Evolutionary conservation across 2,329 filamentous ascomycete genomes (phyloP).

Genomic region (Chaetomium olivaceum): DNA sequence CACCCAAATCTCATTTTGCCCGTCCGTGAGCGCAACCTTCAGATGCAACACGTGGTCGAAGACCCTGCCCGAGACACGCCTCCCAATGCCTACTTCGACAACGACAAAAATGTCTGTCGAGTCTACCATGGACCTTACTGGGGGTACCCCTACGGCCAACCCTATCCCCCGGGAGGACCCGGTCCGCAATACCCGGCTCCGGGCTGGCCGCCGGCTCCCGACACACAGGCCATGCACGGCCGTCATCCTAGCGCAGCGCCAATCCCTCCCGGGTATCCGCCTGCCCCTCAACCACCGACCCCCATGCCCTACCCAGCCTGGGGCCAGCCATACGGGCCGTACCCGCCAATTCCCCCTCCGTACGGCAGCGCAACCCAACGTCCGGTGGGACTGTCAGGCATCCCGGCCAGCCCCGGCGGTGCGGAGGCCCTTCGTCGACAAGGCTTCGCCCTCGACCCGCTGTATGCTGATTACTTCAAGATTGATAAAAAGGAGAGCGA

Average conservation of each 20-base stretch:
- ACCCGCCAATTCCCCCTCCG: conserved; percentile 6
- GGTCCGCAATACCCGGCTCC: conserved; percentile 41
- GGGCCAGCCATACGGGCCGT: conserved; percentile 7
- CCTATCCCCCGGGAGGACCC: conserved; percentile 46
- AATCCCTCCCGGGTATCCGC: background rate
- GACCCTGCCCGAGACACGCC: conserved; percentile 50
- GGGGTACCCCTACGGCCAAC: conserved; percentile 49
- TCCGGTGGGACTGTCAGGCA: conserved; percentile 8
- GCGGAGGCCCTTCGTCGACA: background rate
- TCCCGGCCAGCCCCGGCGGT: background rate
- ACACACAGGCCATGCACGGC: conserved; percentile 36
- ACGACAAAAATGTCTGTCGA: conserved; percentile 52
- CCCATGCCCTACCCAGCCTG: conserved; percentile 15
- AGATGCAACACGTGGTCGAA: conserved; percentile 59
- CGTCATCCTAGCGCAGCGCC: conserved; percentile 38
- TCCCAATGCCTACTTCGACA: conserved; percentile 61
- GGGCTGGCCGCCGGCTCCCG: conserved; percentile 43
- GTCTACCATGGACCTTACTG: conserved; percentile 60
- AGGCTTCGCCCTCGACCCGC: conserved; percentile 14
- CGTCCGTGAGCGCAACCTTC: conserved; percentile 50
- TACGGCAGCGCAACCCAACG: background rate
- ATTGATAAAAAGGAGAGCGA: background rate
- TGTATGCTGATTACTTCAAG: background rate
- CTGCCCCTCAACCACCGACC: background rate
- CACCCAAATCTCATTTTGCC: conserved; percentile 51